Conservation (phyloP, 2,329 filamentous ascomycete species). For the Colletotrichum sp. region DNA sequence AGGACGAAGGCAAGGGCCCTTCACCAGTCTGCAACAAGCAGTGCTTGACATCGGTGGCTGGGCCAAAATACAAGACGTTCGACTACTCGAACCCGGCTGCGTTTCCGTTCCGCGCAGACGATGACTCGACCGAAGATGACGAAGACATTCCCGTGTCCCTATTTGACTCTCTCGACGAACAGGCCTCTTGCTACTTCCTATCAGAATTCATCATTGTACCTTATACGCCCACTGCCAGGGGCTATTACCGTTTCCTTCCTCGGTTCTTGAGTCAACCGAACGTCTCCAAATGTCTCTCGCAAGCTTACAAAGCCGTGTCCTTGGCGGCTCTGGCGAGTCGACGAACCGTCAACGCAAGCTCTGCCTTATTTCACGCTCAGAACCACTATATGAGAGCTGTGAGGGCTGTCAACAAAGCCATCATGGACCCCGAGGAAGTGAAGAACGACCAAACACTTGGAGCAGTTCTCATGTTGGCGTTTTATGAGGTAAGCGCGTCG, state of each 20-base stretch:
- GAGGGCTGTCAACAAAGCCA: slow-evolving; percentile 19
- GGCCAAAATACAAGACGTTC: slow-evolving; percentile 15
- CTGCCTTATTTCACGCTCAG: slow-evolving; percentile 15
- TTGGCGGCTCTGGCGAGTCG: slow-evolving; percentile 17
- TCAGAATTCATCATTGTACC: slow-evolving; percentile 23
- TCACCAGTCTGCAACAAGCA: slow-evolving; percentile 15
- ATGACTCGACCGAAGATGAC: slow-evolving; percentile 7
- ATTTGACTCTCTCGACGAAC: slow-evolving; percentile 16
- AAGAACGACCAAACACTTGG: slow-evolving; percentile 22
- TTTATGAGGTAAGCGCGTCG: slow-evolving; percentile 10
- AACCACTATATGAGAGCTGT: slow-evolving; percentile 21
- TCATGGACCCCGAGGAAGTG: slow-evolving; percentile 19
- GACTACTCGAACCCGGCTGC: slow-evolving; percentile 11
- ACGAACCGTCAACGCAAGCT: not conserved
- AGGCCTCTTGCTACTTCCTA: slow-evolving; percentile 22
- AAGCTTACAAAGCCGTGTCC: slow-evolving; percentile 22
- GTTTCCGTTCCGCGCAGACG: slow-evolving; percentile 8
- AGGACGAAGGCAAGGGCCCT: not conserved
- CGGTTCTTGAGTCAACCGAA: slow-evolving; percentile 14
- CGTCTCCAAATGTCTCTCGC: slow-evolving; percentile 19
- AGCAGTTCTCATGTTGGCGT: slow-evolving; percentile 19
- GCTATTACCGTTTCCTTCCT: slow-evolving; percentile 21
- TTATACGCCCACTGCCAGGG: not conserved
- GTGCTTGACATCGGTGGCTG: slow-evolving; percentile 10
- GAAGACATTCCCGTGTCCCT: slow-evolving; percentile 11